Evolutionary conservation across 176 grass and related monocot genomes (phyloP).

Genomic region (Metroxylon sagu): DNA sequence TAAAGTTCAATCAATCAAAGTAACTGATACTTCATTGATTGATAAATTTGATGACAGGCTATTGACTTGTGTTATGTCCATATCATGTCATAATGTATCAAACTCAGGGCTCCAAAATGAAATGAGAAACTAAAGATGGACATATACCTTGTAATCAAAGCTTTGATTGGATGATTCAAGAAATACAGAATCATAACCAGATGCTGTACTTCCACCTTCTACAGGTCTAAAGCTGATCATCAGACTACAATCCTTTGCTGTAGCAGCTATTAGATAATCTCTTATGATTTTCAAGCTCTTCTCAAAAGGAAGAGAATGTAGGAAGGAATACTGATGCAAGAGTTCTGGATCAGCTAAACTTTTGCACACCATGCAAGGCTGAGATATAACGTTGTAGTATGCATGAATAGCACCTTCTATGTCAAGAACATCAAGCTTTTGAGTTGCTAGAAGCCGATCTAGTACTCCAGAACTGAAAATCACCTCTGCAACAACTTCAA

Average conservation of each 20-base stretch:
- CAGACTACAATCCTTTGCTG: constrained; percentile 85
- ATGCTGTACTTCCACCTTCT: constrained; percentile 22
- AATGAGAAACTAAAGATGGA: neutral
- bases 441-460: constrained; percentile 47
- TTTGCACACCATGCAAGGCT: constrained; percentile 63
- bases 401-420: constrained; percentile 92
- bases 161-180: constrained; percentile 52
- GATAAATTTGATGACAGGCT: too few relatives aligned
- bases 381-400: constrained; percentile 62
- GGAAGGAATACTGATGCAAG: constrained; percentile 35
- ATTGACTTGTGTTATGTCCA: too few relatives aligned
- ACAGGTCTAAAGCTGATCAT: constrained; percentile 73
- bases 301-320: constrained; percentile 64
- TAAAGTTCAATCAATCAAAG: too few relatives aligned
- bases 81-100: too few relatives aligned
- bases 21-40: too few relatives aligned
- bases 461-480: constrained; percentile 56
- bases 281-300: constrained; percentile 58
- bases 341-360: constrained; percentile 42
- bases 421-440: constrained; percentile 80
- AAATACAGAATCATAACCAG: constrained; percentile 47
- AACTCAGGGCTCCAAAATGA: neutral
- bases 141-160: constrained; percentile 84
- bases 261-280: constrained; percentile 71
- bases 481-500: constrained; percentile 58